Base-by-base conservation (phyloP, 2,329 filamentous ascomycete species). In the Fusarium citri region DNA sequence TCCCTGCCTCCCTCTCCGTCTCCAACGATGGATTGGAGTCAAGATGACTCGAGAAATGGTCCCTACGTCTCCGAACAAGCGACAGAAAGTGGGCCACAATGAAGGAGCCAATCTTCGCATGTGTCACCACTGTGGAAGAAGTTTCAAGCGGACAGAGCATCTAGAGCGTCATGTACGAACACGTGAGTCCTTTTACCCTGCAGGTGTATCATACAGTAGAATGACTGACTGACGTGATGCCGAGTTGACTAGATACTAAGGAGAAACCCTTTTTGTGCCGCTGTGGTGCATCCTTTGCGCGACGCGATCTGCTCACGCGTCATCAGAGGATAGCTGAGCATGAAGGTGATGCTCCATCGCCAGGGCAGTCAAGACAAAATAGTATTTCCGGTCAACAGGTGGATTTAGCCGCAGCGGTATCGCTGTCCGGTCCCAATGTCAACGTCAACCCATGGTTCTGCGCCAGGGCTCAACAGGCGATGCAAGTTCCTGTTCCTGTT, bases 101-200 rank as follows among this genome's bases (percentile, higher is more conserved):
- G 57, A 48, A 30, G 42, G 65, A 47, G 65, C 53, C 50, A 65
- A 62, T 60, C 59, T 61, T 55, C 77, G 75, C 37, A 71, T 75
- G 28, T 84, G 82, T 56, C 75, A 79, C 51, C 81, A 83, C 69
- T 84, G 82, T 64, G 79, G 78, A 50, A 75, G 82, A 47, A 78
- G 74, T 48, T 84, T 84, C 76, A 83, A 83, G 72, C 78, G 82
- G 23, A 82, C 82, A 42, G 82, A 84, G 72, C 82, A 84, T 72
- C 68, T 83, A 59, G 82, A 83, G 65, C 80, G 82, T 59, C 82
- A 84, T 74, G 78, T 84, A 48, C 78, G 82, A 64, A 84, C 81
- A 50, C 82, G 82, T 84, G 72, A 78, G 82, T 64, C 22, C 25
- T 47, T 15, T 14, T 30, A 26, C 23, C 22, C 15, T 47, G 3